These are phyloP conservation scores for Colletotrichum tropicale DNA, from an alignment of 2,329 filamentous ascomycete genomes.

Conservation along the genomic window DNA sequence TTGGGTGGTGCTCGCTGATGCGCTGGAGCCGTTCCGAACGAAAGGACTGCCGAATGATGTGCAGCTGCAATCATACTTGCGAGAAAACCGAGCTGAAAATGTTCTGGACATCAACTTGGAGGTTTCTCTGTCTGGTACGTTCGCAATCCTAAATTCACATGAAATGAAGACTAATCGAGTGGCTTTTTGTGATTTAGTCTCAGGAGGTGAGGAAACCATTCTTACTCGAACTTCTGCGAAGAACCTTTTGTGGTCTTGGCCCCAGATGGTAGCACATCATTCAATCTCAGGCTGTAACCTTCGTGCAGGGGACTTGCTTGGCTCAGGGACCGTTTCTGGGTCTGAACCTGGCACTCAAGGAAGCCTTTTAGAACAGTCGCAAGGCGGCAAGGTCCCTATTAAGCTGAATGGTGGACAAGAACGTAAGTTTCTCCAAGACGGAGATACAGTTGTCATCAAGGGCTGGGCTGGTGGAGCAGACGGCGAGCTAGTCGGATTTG, in stretches of 20 bases:
- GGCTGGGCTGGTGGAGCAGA: slow-evolving; percentile 70
- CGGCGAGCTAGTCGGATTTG: slow-evolving; percentile 74
- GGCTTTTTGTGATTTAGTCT: not conserved
- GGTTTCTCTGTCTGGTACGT: slow-evolving; percentile 40
- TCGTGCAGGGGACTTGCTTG: slow-evolving; percentile 74
- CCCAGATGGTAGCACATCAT: slow-evolving; percentile 85
- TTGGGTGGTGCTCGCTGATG: slow-evolving; percentile 67
- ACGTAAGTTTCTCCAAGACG: slow-evolving; percentile 75
- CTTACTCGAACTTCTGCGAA: slow-evolving; percentile 37
- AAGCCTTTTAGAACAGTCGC: slow-evolving; percentile 73
- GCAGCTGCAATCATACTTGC: slow-evolving; percentile 48
- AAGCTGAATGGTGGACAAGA: slow-evolving; percentile 68
- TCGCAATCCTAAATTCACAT: accelerated
- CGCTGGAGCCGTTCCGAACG: slow-evolving; percentile 41
- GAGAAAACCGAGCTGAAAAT: slow-evolving; percentile 52
- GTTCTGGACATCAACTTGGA: slow-evolving; percentile 42
- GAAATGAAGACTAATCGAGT: not conserved
- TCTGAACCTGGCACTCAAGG: slow-evolving; percentile 67
- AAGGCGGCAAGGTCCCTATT: slow-evolving; percentile 69
- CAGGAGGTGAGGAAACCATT: slow-evolving; percentile 36
- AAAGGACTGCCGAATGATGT: slow-evolving; percentile 33
- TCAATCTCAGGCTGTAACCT: slow-evolving; percentile 78
- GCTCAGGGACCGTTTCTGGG: slow-evolving; percentile 77
- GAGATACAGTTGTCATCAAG: slow-evolving; percentile 70
- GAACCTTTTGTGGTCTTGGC: slow-evolving; percentile 78